These are phyloP conservation scores for Penicillium sp. DNA, from an alignment of 2,329 filamentous ascomycete species.

Conservation along the genomic window DNA sequence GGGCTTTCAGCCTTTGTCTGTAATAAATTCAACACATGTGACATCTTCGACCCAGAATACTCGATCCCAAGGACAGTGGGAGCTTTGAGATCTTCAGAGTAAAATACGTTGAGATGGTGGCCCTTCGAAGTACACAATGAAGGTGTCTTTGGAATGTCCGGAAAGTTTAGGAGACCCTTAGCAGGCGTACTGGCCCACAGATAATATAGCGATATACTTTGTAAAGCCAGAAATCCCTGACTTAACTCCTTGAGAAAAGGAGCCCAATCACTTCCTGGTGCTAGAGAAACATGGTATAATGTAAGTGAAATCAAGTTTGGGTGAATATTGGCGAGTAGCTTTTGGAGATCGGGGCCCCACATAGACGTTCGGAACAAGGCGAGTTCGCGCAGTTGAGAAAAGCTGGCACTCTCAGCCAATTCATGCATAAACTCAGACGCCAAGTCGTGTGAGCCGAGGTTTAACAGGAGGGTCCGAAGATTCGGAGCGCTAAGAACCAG, in stretches of 20 bases:
- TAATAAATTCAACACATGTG: conserved; percentile 18
- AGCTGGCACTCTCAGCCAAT: conserved; percentile 18
- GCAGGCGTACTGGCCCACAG: conserved; percentile 21
- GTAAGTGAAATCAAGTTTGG: conserved; percentile 16
- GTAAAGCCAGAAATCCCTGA: conserved; percentile 9
- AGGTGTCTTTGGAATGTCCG: conserved; percentile 17
- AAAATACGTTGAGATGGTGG: conserved; percentile 17
- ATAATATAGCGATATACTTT: conserved; percentile 24
- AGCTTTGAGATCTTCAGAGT: conserved; percentile 18
- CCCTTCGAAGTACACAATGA: background rate
- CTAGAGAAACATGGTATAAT: conserved; percentile 21
- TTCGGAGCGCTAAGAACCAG: conserved; percentile 24
- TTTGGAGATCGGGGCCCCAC: conserved; percentile 18
- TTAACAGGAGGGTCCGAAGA: conserved; percentile 20
- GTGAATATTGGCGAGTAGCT: conserved; percentile 12
- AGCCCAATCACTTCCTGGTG: conserved; percentile 17
- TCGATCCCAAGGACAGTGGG: conserved; percentile 22
- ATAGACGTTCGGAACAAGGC: conserved; percentile 23
- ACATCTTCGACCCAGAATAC: conserved; percentile 23
- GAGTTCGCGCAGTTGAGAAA: conserved; percentile 19
- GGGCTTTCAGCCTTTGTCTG: conserved; percentile 4
- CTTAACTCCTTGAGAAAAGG: conserved; percentile 16
- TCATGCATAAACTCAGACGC: conserved; percentile 28
- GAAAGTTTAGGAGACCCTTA: conserved; percentile 21
- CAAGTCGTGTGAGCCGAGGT: conserved; percentile 24